phyloP scores from a whole-genome alignment of 345 rosid genomes.

The Murraya paniculata region DNA sequence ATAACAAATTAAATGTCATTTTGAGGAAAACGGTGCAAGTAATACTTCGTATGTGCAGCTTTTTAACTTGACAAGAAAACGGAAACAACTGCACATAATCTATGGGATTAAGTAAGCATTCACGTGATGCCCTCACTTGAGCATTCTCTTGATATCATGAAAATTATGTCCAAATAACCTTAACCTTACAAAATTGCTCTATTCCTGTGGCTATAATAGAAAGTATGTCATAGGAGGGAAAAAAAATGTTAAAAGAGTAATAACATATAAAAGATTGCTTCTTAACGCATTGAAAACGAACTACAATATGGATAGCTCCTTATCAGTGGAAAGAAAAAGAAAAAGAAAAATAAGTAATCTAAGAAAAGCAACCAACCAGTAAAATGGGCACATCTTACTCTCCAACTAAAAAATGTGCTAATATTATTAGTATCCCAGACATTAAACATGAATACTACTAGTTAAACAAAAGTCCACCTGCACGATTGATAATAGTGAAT shows the following conservation, averaged over 20 bases:
- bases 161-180: background rate
- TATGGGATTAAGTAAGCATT: background rate
- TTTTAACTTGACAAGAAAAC: background rate
- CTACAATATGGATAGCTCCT: background rate
- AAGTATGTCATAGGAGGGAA: background rate
- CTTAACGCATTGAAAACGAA: background rate
- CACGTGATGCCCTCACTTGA: background rate
- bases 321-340: background rate
- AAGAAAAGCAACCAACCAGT: background rate
- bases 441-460: background rate
- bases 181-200: background rate
- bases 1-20: background rate
- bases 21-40: background rate
- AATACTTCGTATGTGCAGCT: background rate
- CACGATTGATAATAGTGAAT: slow-evolving; percentile 90
- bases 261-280: background rate
- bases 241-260: background rate
- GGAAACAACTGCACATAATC: background rate
- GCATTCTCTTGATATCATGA: background rate
- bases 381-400: background rate
- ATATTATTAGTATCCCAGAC: background rate
- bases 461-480: slow-evolving; percentile 49
- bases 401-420: background rate
- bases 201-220: background rate
- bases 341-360: background rate